Percentiles rank a stretch among this genome's conserved stretches.
Conservation (phyloP, 352 stramenopile species). For the Pythium monospermum region DNA sequence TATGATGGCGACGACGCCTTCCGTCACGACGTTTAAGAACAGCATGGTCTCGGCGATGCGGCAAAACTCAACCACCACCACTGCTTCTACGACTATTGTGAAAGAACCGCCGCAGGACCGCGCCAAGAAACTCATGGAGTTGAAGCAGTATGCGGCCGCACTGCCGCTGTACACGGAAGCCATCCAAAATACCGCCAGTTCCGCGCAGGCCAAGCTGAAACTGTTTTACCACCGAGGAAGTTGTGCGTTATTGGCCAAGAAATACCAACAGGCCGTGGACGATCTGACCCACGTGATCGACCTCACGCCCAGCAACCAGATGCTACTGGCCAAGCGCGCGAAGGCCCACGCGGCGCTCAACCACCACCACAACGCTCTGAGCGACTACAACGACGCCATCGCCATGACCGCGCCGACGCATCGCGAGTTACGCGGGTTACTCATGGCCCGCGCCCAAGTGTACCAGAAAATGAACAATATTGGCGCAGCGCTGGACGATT, state of each 20-base stretch:
- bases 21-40: constrained; percentile 17
- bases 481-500: constrained; percentile 43
- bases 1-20: background rate
- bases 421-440: constrained; percentile 36
- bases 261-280: constrained; percentile 62
- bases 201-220: constrained; percentile 38
- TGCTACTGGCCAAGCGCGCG: constrained; percentile 64
- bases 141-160: constrained; percentile 53
- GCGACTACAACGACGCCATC: constrained; percentile 67
- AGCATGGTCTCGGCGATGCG: constrained; percentile 22
- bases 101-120: constrained; percentile 27
- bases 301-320: constrained; percentile 54
- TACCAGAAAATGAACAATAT: constrained; percentile 54
- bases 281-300: constrained; percentile 68
- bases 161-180: constrained; percentile 56
- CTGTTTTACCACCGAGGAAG: constrained; percentile 57
- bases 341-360: constrained; percentile 52
- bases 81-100: background rate
- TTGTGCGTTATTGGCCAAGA: constrained; percentile 47
- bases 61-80: background rate
- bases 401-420: constrained; percentile 26
- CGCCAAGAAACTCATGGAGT: constrained; percentile 40
- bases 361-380: constrained; percentile 43
- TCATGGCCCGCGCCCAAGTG: constrained; percentile 50
- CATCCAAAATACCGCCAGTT: constrained; percentile 23